These are phyloP conservation scores for Crithidia fasciculata DNA, from an alignment of 208 protist species.

Conservation along the genomic window DNA sequence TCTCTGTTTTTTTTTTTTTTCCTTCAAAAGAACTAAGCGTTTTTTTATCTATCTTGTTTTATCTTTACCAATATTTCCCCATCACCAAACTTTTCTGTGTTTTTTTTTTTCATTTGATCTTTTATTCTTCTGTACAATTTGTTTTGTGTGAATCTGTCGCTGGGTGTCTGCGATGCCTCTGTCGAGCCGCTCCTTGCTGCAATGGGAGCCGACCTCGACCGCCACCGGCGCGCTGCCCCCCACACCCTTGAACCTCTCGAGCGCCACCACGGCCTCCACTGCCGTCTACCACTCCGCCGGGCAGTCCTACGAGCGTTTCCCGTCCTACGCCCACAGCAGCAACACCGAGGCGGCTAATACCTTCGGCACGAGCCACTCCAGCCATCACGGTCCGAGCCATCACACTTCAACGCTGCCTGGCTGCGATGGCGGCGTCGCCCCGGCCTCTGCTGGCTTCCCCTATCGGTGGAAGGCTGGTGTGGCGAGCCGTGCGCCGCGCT, in stretches of 20 bases:
- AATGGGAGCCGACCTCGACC: slow-evolving; percentile 15
- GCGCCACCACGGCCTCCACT: slow-evolving; percentile 7
- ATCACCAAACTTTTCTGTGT: neutral
- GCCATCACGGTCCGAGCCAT: neutral
- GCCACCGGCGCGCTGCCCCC: neutral
- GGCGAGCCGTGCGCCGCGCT: neutral
- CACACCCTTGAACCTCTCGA: slow-evolving; percentile 10
- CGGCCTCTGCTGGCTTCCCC: neutral
- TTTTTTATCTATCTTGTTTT: too few relatives aligned
- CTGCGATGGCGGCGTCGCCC: slow-evolving; percentile 2
- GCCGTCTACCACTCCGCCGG: slow-evolving; percentile 16
- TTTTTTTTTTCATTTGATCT: neutral
- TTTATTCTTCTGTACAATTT: neutral
- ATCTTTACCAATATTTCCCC: neutral
- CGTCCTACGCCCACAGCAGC: slow-evolving; percentile 9
- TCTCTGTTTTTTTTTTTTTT: neutral
- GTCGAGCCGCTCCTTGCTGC: slow-evolving; percentile 5
- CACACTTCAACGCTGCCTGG: slow-evolving; percentile 7
- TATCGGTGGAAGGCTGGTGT: slow-evolving; percentile 15
- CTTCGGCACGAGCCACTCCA: slow-evolving; percentile 6
- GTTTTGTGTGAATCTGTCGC: neutral
- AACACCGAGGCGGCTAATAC: neutral
- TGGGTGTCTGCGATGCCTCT: neutral
- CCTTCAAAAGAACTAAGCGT: neutral
- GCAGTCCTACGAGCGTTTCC: slow-evolving; percentile 1